These are phyloP conservation scores for Colletotrichum godetiae DNA, from an alignment of 2,329 filamentous ascomycete genomes.

Conservation along the genomic window DNA sequence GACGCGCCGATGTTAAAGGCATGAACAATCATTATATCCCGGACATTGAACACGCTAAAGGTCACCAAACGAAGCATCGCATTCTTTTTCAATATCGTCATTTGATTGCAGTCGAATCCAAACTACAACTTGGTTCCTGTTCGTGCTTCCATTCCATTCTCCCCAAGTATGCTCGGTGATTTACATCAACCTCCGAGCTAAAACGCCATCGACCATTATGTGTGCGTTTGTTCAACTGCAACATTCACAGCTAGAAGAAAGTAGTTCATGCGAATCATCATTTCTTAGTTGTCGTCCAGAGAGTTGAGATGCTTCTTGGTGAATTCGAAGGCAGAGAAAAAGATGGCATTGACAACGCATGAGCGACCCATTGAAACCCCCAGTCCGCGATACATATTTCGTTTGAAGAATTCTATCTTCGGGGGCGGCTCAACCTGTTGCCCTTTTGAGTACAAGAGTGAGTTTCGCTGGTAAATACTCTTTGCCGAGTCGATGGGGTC, in stretches of 20 bases:
- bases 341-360: constrained; percentile 86
- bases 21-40: not conserved
- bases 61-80: not conserved
- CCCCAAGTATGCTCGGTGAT: not conserved
- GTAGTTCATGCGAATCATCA: constrained; percentile 15
- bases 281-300: constrained; percentile 56
- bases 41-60: not conserved
- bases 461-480: constrained; percentile 86
- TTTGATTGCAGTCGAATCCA: constrained; percentile 11
- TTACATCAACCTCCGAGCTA: constrained; percentile 7
- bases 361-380: constrained; percentile 87
- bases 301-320: constrained; percentile 76
- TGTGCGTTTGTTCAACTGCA: constrained; percentile 11
- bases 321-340: constrained; percentile 90
- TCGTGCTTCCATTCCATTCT: constrained; percentile 9
- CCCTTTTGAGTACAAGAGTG: constrained; percentile 76
- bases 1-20: not conserved
- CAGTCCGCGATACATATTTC: constrained; percentile 84
- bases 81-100: not conserved
- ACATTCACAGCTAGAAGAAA: not conserved
- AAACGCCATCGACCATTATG: constrained; percentile 17
- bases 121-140: constrained; percentile 11
- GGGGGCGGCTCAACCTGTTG: constrained; percentile 72
- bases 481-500: constrained; percentile 85
- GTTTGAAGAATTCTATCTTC: constrained; percentile 82